A percentile compares a stretch with the other conserved stretches of the same genome.
Conservation (phyloP, 2,329 filamentous ascomycete genomes). For the Drechslerella stenobrocha region DNA sequence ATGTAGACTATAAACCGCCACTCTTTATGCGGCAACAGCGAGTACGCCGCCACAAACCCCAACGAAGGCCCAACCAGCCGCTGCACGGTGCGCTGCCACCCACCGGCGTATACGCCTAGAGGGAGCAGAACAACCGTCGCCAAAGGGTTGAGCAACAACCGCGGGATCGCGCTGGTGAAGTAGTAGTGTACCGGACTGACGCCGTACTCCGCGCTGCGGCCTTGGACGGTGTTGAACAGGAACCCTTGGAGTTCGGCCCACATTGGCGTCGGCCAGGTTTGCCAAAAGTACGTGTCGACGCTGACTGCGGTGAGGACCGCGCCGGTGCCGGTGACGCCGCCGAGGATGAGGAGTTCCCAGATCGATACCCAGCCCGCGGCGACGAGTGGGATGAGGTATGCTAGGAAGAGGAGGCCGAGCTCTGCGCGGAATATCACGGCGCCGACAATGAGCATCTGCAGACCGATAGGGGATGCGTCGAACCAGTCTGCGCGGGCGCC, state of each 20-base stretch:
- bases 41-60: constrained; percentile 77
- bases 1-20: constrained; percentile 91
- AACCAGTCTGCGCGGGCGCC: constrained; percentile 60
- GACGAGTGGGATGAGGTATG: constrained; percentile 69
- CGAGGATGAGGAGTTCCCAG: constrained; percentile 67
- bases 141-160: constrained; percentile 79
- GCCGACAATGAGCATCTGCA: constrained; percentile 70
- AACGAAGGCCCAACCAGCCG: constrained; percentile 68
- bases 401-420: constrained; percentile 75
- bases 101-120: constrained; percentile 58
- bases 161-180: constrained; percentile 76
- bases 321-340: constrained; percentile 66
- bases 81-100: constrained; percentile 56
- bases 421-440: constrained; percentile 88
- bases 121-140: constrained; percentile 62
- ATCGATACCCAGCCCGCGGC: constrained; percentile 62
- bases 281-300: constrained; percentile 94
- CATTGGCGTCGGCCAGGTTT: constrained; percentile 63
- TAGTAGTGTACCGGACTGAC: constrained; percentile 85
- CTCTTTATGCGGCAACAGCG: constrained; percentile 90
- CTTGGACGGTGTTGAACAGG: constrained; percentile 84
- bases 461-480: constrained; percentile 61
- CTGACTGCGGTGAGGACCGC: constrained; percentile 71
- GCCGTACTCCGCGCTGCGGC: constrained; percentile 84
- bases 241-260: constrained; percentile 93